Base-by-base conservation (phyloP, 2,329 filamentous ascomycete species). In the Pseudovirgaria hyperparasitica region DNA sequence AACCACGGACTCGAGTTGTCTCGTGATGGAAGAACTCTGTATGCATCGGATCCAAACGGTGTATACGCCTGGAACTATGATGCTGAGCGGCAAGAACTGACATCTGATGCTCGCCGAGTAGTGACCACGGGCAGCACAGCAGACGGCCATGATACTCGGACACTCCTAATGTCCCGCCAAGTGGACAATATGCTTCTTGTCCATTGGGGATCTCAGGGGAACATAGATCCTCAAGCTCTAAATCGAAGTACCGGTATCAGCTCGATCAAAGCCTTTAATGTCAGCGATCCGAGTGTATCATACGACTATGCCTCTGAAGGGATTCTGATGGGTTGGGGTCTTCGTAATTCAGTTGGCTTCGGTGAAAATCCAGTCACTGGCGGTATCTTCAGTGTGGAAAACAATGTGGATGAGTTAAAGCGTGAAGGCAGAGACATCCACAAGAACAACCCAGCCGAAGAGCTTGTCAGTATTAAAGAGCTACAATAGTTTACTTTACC, bases 341-440 rank as follows among this genome's bases (percentile, higher is more conserved):
- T 85, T 27, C 64, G 76, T 19, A 84, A 84, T 47, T 73, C 74
- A 2, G 76, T 82, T 4, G 79, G 77, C 7, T 54, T 84, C 4
- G 73, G 59, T n/a, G 76, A 79, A 48, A 62, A 81, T 26, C 63
- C 64, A 5, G 36, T 41, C 11, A 59, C 50, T 14, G 64, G 64
- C 16, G 60, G 55, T 31, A 61, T 70, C 19, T 70, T 57, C 39
- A 55, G 54, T 11, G 74, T 84, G 6, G 79, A 84, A 50, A 84
- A 84, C 50, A 76, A 70, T 2, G 72, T 72, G 6, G 77, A 82
- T 48, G 51, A 77, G 19, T 59, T 82, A 10, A 52, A 53, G 9
- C 63, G 77, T 17, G 51, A 63, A 25, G 67, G 65, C 7, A 38
- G 60, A n/a, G 72, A 78, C 33, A 65, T 81, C 23, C 72, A 78